A percentile compares a stretch with the other conserved stretches of the same genome.
phyloP scores from a whole-genome alignment of 73 alveolate genomes.

The Stentor coeruleus region DNA sequence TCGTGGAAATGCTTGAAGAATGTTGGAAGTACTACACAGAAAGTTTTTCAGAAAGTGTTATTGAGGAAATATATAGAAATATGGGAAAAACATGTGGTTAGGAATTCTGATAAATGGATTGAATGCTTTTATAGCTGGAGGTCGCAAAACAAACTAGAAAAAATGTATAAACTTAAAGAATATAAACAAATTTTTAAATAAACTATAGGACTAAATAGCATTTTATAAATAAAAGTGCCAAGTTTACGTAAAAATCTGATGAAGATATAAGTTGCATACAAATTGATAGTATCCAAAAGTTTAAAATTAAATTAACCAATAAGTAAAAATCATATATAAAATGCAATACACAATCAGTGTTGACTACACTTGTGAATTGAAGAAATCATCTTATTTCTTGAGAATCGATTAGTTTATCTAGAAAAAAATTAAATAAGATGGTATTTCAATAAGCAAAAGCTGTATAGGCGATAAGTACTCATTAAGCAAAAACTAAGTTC shows the following conservation, averaged over 20 bases:
- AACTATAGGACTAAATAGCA: slow-evolving; percentile 38
- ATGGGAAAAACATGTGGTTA: not conserved
- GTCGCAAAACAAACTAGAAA: not conserved
- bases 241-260: not conserved
- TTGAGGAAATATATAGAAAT: not conserved
- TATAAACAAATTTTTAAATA: too few species aligned
- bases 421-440: not conserved
- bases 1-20: not conserved
- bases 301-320: not conserved
- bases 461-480: slow-evolving; percentile 10
- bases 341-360: not conserved
- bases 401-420: not conserved
- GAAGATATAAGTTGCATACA: not conserved
- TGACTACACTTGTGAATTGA: slow-evolving; percentile 12
- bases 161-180: not conserved
- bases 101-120: not conserved
- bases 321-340: not conserved
- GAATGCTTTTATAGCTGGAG: not conserved
- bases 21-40: not conserved
- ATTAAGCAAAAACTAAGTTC: slow-evolving; percentile 12
- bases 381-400: not conserved
- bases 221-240: not conserved
- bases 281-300: not conserved
- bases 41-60: not conserved
- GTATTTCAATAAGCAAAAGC: slow-evolving; percentile 7